Percentiles rank a stretch among this genome's conserved stretches.
Evolutionary conservation across 305 asterid species (phyloP).

Genomic region (Solanum hybrid): DNA sequence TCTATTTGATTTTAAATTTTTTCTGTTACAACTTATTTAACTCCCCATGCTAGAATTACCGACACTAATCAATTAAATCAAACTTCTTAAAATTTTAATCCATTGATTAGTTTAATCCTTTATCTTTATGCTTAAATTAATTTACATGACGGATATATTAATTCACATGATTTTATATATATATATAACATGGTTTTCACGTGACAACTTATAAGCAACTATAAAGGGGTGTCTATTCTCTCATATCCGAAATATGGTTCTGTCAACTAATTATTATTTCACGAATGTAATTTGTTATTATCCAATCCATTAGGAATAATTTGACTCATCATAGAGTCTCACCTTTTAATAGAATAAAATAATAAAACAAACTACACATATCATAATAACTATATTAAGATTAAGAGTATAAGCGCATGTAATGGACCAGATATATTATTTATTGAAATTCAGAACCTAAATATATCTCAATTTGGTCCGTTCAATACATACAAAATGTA

Average conservation of each 20-base stretch:
- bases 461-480: background rate
- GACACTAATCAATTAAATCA: background rate
- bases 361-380: too few relatives aligned
- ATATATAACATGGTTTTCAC: background rate
- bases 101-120: background rate
- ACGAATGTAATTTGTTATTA: too few relatives aligned
- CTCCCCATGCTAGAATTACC: background rate
- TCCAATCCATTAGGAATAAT: background rate
- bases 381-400: too few relatives aligned
- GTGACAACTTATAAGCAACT: too few relatives aligned
- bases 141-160: background rate
- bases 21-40: background rate
- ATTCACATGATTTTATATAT: too few relatives aligned
- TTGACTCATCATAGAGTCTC: background rate
- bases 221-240: background rate
- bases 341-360: background rate
- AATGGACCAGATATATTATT: too few relatives aligned
- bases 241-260: background rate
- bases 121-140: background rate
- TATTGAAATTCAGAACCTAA: background rate
- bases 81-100: too few relatives aligned
- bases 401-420: background rate
- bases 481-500: background rate
- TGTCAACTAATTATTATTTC: background rate
- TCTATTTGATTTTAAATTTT: too few relatives aligned